Evolutionary conservation across 129 eudicot genomes (phyloP), one percentile per base, ranked within the genome.

Genomic region (Helichrysum umbraculigerum): DNA sequence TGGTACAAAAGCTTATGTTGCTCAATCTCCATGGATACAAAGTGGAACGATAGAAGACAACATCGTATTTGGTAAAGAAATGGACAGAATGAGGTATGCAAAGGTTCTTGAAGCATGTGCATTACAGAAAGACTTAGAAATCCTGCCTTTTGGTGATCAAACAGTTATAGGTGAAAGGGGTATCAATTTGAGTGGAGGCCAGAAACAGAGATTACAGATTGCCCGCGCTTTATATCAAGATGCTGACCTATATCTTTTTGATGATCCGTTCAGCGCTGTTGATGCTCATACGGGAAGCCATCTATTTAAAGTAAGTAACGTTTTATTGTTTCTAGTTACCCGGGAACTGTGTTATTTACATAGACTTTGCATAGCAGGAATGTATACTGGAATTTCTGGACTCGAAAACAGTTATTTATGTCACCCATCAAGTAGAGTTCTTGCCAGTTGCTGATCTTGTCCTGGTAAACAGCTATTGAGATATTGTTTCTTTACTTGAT

Each of bases 361-460:
- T 72, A 76, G 50, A 8, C 39, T 58, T 82, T 65, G 8, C 41
- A 41, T 78, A 41, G 52, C 86, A 94, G 97, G 91, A 94, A 83
- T 94, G 98, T 62, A 82, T 94, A 50, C 60, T 91, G 78, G 86
- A 85, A 51, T 83, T 87, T 81, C 81, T 94, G 74, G 70, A 76
- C 12, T 87, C 91, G 6, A 94, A 94, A 82, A 94, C 97, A 12
- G 89, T 91, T 68, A 76, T 91, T 66, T 94, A 87, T 78, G 88
- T 94, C 47, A 91, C 97, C 30, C 98, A 94, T 79, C 98, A 94
- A 87, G 90, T 94, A 30, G 98, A 94, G 84, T 94, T 94, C 83
- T 78, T 94, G 61, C 92, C 98, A 5, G 84, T 81, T 65, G 96
- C 97, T n/a, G 98, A 94, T 80, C 81, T 94, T 8, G 88, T 94